A percentile compares a stretch with the other conserved stretches of the same genome.
These are phyloP conservation scores for Pyrenopolyporus hunteri DNA, from an alignment of 495 filamentous ascomycete genomes.

Conservation along the genomic window DNA sequence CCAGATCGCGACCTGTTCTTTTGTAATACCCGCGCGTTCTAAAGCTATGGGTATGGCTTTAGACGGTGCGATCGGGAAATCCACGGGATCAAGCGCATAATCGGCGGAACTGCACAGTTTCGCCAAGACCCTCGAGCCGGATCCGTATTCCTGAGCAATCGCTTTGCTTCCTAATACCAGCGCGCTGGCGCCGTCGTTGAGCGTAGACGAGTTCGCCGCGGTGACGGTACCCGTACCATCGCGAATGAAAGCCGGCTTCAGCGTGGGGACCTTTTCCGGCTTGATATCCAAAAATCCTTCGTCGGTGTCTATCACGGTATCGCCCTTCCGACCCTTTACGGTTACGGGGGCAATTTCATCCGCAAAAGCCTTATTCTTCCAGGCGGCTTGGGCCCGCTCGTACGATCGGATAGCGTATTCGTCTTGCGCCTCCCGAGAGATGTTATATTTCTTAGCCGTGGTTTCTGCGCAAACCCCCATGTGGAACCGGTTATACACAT, in stretches of 20 bases:
- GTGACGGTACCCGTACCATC: conserved; percentile 89
- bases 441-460: conserved; percentile 83
- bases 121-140: conserved; percentile 76
- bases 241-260: conserved; percentile 89
- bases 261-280: conserved; percentile 77
- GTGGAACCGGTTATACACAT: conserved; percentile 95
- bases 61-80: conserved; percentile 93
- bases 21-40: conserved; percentile 82
- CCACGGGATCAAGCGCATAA: conserved; percentile 89
- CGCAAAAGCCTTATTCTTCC: conserved; percentile 76
- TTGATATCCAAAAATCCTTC: conserved; percentile 88
- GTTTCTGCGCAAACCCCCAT: conserved; percentile 99
- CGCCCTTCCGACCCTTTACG: conserved; percentile 82
- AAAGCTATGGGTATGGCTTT: conserved; percentile 93
- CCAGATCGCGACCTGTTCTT: conserved; percentile 90
- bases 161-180: conserved; percentile 80
- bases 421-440: conserved; percentile 86
- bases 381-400: conserved; percentile 86
- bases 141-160: conserved; percentile 75
- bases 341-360: conserved; percentile 90
- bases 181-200: conserved; percentile 95
- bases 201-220: conserved; percentile 87
- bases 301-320: conserved; percentile 76
- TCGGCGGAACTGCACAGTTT: conserved; percentile 86
- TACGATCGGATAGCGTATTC: conserved; percentile 88